These are phyloP conservation scores for Neofusicoccum kwambonambiense DNA, from an alignment of 2,329 filamentous ascomycete genomes.

Conservation along the genomic window DNA sequence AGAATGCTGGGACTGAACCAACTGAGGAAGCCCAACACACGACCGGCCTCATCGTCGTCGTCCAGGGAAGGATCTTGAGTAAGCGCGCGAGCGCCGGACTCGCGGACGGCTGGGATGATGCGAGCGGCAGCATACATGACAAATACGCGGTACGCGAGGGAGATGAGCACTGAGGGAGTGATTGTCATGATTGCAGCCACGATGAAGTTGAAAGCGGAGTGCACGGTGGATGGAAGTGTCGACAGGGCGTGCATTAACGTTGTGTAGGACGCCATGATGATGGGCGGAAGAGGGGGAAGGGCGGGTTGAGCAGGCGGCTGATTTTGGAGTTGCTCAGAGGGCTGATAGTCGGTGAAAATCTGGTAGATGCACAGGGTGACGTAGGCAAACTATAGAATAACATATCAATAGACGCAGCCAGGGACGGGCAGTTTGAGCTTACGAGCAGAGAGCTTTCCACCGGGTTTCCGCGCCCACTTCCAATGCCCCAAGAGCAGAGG, in stretches of 20 bases:
- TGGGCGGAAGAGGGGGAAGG: conserved; percentile 91
- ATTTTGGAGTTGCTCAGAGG: conserved; percentile 61
- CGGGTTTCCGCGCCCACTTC: conserved; percentile 88
- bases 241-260: conserved; percentile 83
- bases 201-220: conserved; percentile 81
- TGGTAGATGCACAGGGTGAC: conserved; percentile 98
- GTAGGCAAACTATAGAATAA: conserved; percentile 70
- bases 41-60: conserved; percentile 78
- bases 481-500: conserved; percentile 89
- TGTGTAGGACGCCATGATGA: conserved; percentile 98
- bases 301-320: conserved; percentile 68
- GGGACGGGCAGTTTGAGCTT: conserved; percentile 22
- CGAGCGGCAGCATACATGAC: conserved; percentile 94
- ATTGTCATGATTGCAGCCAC: conserved; percentile 93
- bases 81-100: conserved; percentile 78
- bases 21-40: conserved; percentile 76
- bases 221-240: conserved; percentile 77
- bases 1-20: conserved; percentile 95
- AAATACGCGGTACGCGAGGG: conserved; percentile 86
- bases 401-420: background rate
- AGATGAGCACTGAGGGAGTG: conserved; percentile 93
- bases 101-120: conserved; percentile 90
- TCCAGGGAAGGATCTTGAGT: conserved; percentile 83
- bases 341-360: conserved; percentile 97
- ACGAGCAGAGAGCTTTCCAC: conserved; percentile 86